Evolutionary conservation across 106 monocot species (phyloP), one percentile per base, ranked within the genome.

Genomic region (Dendrobium chrysotoxum): DNA sequence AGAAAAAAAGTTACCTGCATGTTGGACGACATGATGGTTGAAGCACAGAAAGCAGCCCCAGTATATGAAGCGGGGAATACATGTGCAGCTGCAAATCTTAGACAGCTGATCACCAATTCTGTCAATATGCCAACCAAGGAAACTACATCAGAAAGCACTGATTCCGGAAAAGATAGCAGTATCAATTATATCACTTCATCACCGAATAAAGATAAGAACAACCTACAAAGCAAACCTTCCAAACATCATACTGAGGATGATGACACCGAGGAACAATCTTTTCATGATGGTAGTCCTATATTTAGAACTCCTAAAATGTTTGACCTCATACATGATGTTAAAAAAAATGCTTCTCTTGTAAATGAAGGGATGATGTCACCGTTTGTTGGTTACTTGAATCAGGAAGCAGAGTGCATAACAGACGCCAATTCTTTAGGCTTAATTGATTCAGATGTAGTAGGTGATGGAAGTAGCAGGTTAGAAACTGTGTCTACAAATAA

Each of bases 341-440:
- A 78, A 11, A 26, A 80, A 20, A 75, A 39, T 77, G 35, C 50
- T 75, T 53, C 53, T 20, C 20, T 40, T 35, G 80, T 39, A 79
- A 53, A 53, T 55, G 79, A 82, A 65, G 85, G 79, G 42, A 72
- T 71, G 64, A 35, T 10, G 53, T 40, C 74, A 45, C 46, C 75
- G 78, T 72, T 58, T 42, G 75, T 61, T 7, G 53, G 55, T 26
- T 64, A 79, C 76, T 28, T 28, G 5, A 64, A 77, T 40, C 61
- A 85, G 7, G 40, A 83, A 28, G 65, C 8, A 45, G 76, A 54
- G 53, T 28, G 8, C 53, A 30, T 28, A 17, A 16, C 44, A 46
- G 78, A 39, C 18, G 28, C 7, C 20, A 39, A 40, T 66, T 39
- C 65, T 28, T 28, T 68, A 35, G 28, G 12, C 4, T 12, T 39